Evolutionary conservation across 2,329 filamentous ascomycete species (phyloP).

Genomic region (Talaromyces sp.): DNA sequence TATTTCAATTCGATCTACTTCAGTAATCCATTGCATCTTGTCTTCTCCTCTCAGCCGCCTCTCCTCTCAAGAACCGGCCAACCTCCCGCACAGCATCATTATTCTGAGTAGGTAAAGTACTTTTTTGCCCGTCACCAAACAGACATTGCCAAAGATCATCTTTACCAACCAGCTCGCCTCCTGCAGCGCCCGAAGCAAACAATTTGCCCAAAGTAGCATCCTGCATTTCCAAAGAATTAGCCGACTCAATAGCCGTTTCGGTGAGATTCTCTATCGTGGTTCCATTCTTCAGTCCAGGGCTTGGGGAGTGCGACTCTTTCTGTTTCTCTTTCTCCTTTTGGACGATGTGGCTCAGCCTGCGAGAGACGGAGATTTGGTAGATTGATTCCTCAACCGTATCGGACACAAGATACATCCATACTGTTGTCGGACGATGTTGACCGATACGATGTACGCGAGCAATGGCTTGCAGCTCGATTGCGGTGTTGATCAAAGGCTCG

Average conservation of each 20-base stretch:
- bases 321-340: constrained; percentile 37
- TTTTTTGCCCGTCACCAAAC: constrained; percentile 57
- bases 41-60: constrained; percentile 49
- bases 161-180: constrained; percentile 73
- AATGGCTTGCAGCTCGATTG: constrained; percentile 89
- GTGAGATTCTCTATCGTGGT: constrained; percentile 32
- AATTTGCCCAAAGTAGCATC: constrained; percentile 64
- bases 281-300: constrained; percentile 28
- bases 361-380: constrained; percentile 74
- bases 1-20: not conserved
- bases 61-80: constrained; percentile 48
- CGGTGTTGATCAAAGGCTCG: constrained; percentile 88
- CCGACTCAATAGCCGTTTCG: constrained; percentile 67
- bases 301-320: constrained; percentile 25
- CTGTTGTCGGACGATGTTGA: constrained; percentile 78
- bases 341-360: constrained; percentile 72
- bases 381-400: constrained; percentile 90
- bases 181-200: constrained; percentile 60
- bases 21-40: not conserved
- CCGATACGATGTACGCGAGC: constrained; percentile 93
- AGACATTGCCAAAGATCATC: constrained; percentile 84
- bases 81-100: constrained; percentile 41
- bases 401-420: constrained; percentile 91
- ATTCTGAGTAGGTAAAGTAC: constrained; percentile 19
- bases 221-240: constrained; percentile 79